Base-by-base conservation (phyloP, 2,329 filamentous ascomycete species). In the Grosmannia penicillata region DNA sequence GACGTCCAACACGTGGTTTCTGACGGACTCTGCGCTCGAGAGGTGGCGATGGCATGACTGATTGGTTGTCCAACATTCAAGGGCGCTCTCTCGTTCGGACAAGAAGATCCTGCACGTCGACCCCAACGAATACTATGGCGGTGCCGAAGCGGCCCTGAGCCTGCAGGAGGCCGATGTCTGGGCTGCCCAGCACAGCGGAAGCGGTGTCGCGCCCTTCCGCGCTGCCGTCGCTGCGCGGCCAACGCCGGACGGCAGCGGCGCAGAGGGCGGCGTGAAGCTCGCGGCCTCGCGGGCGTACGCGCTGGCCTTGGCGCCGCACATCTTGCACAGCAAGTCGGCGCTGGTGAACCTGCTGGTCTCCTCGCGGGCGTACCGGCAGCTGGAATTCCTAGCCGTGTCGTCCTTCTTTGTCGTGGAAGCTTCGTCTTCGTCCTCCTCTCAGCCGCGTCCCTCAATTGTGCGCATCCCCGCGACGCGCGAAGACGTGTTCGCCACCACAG, bases 61-160 rank as follows among this genome's bases (percentile, higher is more conserved):
- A 28, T 21, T 18, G 9, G 19, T 3, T 40, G n/a, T 31, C 15
- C 8, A 18, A 24, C n/a, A 21, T 19, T n/a, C n/a, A 70, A 96
- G 89, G 70, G 82, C 89, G 52, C 71, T 96, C 51, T 96, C 89
- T 49, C 80, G 87, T 53, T 93, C 86, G 45, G 79, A 78, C 55
- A 93, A 93, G 67, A 91, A 84, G 51, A 74, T 95, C 48, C 72
- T 96, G 43, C 89, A 96, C 56, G 65, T 95, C 55, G 89, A 96
- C 55, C 71, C 73, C 46, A 87, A 93, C 61, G 69, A 77, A 45
- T 93, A 84, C 59, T 96, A 96, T 61, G 89, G 89, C 51, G 82
- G 82, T 38, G 57, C 78, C 28, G 85, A 94, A 54, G 86, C 89
- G 45, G 84, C 85, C 3, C 72, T 96, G 48, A 91, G 78, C 57